Base-by-base conservation (phyloP, 2,329 filamentous ascomycete species). In the Kalaharituber pfeilii region DNA sequence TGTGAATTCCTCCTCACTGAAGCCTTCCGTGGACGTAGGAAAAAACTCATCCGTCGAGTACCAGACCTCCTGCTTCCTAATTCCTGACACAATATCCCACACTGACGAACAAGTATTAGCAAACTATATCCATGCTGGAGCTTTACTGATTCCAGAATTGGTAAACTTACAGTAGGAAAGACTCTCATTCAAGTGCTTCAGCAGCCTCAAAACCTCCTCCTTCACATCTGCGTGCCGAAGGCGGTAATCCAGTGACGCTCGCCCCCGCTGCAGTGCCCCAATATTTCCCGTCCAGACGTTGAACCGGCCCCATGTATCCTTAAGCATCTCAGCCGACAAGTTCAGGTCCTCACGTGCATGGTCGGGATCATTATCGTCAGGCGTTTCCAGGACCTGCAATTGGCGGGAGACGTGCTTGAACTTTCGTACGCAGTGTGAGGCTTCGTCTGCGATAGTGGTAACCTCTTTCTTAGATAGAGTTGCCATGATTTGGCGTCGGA, bases 271-370 rank as follows among this genome's bases (percentile, higher is more conserved):
- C 53, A 68, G 66, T 18, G 67, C 67, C 8, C 66, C 65, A 27
- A 67, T 62, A 55, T 68, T 68, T 6, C 64, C 63, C 9, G 63
- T 62, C 67, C 67, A 69, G 1, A 67, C 54, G 24, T 63, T 64
- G 56, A 67, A 66, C 11, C 65, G 60, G 5, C 63, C 65, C 8
- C 64, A 57, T 39, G 64, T 64, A 49, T 67, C 63, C 20, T 60
- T 39, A 22, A 62, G 51, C 18, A 30, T 27, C 8, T 56, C 49
- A 30, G 13, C 20, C 33, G 33, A 39, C 20, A 39, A 13, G 33
- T 39, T 18, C 33, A 39, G 33, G 33, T 39, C 33, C 33, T 39
- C 33, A 8, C 15, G 20, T 39, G 13, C 33, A 39, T 3, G 33
- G 3, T 18, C 33, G 33, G 5, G n/a, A n/a, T n/a, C n/a, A n/a